Percentiles rank a stretch among this genome's conserved stretches.
Evolutionary conservation across 1,284 basidiomycete species (phyloP).

Genomic region (Paramarasmius palmivorus): DNA sequence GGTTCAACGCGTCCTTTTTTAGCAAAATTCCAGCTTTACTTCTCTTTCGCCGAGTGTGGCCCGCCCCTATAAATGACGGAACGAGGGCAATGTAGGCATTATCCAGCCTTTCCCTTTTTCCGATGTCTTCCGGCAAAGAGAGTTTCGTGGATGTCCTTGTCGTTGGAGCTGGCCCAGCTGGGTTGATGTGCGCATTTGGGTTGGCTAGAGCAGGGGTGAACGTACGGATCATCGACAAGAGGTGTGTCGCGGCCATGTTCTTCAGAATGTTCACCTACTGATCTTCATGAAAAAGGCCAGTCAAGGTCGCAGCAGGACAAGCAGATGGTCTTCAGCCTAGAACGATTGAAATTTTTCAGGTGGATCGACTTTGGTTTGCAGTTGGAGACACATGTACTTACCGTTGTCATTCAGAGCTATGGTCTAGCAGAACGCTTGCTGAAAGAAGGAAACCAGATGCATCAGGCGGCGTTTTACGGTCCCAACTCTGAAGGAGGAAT

Average conservation of each 20-base stretch:
- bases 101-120: neutral
- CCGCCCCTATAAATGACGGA: neutral
- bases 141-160: conserved; percentile 55
- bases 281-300: conserved; percentile 38
- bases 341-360: conserved; percentile 78
- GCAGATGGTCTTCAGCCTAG: conserved; percentile 81
- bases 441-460: conserved; percentile 67
- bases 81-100: neutral
- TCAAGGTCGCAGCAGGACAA: conserved; percentile 65
- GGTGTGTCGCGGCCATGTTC: conserved; percentile 35
- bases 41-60: neutral
- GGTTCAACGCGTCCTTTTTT: neutral
- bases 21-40: neutral
- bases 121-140: conserved; percentile 24
- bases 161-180: conserved; percentile 58
- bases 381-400: neutral
- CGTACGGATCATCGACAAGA: conserved; percentile 67
- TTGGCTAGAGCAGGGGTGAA: conserved; percentile 60
- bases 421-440: conserved; percentile 67
- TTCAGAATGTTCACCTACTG: neutral
- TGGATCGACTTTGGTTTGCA: conserved; percentile 19
- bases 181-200: conserved; percentile 64
- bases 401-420: conserved; percentile 53
- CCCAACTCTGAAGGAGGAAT: conserved; percentile 61
- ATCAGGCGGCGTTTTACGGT: conserved; percentile 73